Evolutionary conservation across 2,329 filamentous ascomycete species (phyloP), one percentile per base, ranked within the genome.

Genomic region (Rhytidhysteron rufulum): DNA sequence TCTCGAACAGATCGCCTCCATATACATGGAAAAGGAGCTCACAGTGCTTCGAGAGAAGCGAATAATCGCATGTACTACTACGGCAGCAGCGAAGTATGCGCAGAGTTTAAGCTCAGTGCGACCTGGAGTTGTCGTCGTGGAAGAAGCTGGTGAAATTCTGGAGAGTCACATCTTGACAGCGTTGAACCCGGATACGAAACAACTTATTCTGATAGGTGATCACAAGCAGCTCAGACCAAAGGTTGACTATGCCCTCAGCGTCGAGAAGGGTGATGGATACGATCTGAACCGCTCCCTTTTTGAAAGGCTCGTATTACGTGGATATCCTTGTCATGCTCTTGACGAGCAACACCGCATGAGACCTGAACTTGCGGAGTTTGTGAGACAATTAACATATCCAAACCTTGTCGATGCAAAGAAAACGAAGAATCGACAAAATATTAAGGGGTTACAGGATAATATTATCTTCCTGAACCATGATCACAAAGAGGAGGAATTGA

Each of bases 111-210:
- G 38, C 50, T 4, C 44, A 61, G 20, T 73, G 71, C 0, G 56
- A 73, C 8, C 62, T 83, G 75, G 78, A 5, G 69, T 83, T 34
- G 79, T 78, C 0, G 61, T 79, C 2, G 82, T 78, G 0, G 82
- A 86, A 54, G 82, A 86, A 53, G 82, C 82, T 3, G 82, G 74
- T 0, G 81, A 86, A 45, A 77, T 85, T 0, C 65, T 84, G 13
- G 82, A 86, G 54, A 70, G 76, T 0, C 80, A 85, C 44, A 60
- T 75, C 0, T 54, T 85, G 4, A 77, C 77, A 0, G 71, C 80
- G 0, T 58, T 85, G 4, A 60, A 81, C 0, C 79, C 79, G 0
- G 72, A 72, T 0, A 56, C 82, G 0, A 70, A 84, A 53, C 80
- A 85, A 43, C 63, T 69, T 5, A 75, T 84, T 16, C 65, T 79